These are phyloP conservation scores for Anaeramoeba flamelloides DNA, from an alignment of 78 protist genomes.

Conservation along the genomic window DNA sequence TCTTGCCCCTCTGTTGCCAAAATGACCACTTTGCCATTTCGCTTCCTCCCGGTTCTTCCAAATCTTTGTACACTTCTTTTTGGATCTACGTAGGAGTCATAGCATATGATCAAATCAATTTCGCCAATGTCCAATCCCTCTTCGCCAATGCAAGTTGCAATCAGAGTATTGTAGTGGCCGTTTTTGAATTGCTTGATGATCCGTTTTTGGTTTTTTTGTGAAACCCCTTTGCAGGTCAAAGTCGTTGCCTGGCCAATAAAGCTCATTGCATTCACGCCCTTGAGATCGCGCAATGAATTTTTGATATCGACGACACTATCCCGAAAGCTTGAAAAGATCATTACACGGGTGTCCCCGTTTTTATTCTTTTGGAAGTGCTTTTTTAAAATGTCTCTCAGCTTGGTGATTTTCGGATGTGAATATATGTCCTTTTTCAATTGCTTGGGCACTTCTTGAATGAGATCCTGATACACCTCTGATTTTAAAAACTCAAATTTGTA, in stretches of 20 bases:
- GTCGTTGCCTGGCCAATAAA: neutral
- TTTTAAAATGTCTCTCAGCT: neutral
- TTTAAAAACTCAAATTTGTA: no score
- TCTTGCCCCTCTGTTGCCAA: no score
- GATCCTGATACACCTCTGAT: no score
- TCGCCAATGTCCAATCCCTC: conserved; percentile 59
- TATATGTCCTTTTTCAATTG: no score
- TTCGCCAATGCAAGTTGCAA: conserved; percentile 82
- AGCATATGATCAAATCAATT: conserved; percentile 68
- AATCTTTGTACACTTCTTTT: conserved; percentile 63
- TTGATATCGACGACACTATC: neutral
- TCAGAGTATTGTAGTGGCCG: conserved; percentile 60
- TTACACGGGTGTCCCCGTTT: neutral
- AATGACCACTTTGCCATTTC: no score
- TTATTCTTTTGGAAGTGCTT: neutral
- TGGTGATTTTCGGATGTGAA: neutral
- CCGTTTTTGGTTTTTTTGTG: neutral
- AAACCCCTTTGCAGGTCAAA: neutral
- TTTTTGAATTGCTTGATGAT: conserved; percentile 26
- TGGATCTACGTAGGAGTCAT: conserved; percentile 47
- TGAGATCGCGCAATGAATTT: neutral
- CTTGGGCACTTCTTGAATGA: no score
- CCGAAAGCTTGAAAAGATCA: neutral
- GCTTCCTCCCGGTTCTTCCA: conserved; percentile 82
- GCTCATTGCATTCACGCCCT: neutral